Evolutionary conservation across 1,139 yeast genomes (phyloP), one percentile per base, ranked within the genome.

Genomic region (Zhuliangozyma parablackwelliae): DNA sequence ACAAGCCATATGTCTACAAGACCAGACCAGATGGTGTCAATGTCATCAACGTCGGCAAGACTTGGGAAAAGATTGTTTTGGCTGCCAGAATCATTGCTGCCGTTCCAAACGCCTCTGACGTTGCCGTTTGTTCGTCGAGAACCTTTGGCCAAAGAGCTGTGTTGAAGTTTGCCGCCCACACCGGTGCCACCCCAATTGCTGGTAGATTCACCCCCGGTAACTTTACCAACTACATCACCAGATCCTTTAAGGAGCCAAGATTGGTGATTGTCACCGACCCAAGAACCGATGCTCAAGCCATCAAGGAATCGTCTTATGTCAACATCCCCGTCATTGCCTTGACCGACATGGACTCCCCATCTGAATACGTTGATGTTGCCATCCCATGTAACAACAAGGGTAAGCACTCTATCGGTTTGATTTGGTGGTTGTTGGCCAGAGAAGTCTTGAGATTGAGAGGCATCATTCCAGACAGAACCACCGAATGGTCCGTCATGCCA

Each of bases 131-230:
- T 69, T 90, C 97, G 54, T 88, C 98, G 64, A 92, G 98, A 83
- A 90, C 97, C 62, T 92, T 87, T 78, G 99, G 98, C 68, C 99
- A 94, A 82, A 92, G 99, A 82, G 99, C 98, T 68, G 98, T 90
- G 58, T 84, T 94, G 73, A 94, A 94, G 82, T 94, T 85, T 68
- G 97, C 98, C 70, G 88, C 96, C 63, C 98, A 94, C 92, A 90
- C 98, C 61, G 97, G 98, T 75, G 96, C 98, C 58, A 90, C 97
- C 61, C 94, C 98, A 72, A 90, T 94, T 77, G 98, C 98, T 61
- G 98, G 98, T 76, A 90, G 99, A 80, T 94, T 94, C 89, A 94
- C 98, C 63, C 99, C 99, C 76, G 99, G 99, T 86, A 84, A 87
- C 82, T 94, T 94, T 90, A 94, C 99, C 72, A 94, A 94, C 82